Base-by-base conservation (phyloP, 176 grass and related monocot genomes). In the Avena sativa region DNA sequence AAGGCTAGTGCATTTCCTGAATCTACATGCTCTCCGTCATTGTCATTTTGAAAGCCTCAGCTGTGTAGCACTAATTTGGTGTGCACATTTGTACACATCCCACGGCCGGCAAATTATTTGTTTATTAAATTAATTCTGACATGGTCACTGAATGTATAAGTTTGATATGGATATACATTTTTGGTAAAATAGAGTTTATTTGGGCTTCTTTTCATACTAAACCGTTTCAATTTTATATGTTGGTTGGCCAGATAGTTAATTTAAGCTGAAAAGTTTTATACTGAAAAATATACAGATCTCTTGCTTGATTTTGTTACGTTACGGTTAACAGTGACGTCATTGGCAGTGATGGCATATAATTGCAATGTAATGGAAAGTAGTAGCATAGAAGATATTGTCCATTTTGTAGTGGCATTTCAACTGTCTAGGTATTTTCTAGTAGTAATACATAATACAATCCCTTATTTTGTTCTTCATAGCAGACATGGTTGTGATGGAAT, bases 1-100 rank as follows among this genome's bases (percentile, higher is more conserved):
- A 76, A 49, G 11, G 25, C 58, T 85, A 38, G 28, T 52, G 16
- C 19, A 60, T 60, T 84, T 9, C 43, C 62, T 63, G 59, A 84
- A 59, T 34, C 26, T 17, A 10, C 44, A 49, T 51, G 28, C 21
- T 65, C 71, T 76, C 58, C 12, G 30, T 7, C 8, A 63, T 14
- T 77, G 28, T 85, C 38, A 59, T 85, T 85, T 76, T 19, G 8
- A 66, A 77, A 85, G 71, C 13, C 52, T 78, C 60, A 67, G 67
- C 10, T 36, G 65, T 44, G 26, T 46, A 17, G 8, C 26, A 78
- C 51, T 53, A 2, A 44, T 10, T 67, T 6, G 16, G 20, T 67
- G n/a, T 78, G 61, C 61, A 56, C 19, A 74, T 68, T 53, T 52
- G 30, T 28, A 25, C 49, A 71, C 65, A 65, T 83, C 23, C 19